Percentiles rank a stretch among this genome's conserved stretches.
Evolutionary conservation across 345 rosid species (phyloP).

Genomic region (Sisymbrium altissimum): DNA sequence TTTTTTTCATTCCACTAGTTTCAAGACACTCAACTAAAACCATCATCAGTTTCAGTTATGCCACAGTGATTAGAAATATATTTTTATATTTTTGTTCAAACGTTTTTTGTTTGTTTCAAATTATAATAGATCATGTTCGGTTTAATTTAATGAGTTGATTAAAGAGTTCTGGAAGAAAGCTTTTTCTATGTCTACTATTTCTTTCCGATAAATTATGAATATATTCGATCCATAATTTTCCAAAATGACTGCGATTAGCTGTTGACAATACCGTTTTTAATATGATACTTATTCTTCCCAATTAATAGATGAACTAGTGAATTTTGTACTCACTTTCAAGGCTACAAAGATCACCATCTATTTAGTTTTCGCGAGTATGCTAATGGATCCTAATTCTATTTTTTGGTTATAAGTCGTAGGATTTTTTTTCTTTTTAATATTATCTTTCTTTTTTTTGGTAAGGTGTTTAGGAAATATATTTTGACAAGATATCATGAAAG

Average conservation of each 20-base stretch:
- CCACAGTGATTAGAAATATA: neutral
- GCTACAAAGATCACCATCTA: neutral
- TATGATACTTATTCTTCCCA: neutral
- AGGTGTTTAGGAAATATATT: neutral
- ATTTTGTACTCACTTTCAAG: too few species aligned
- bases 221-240: neutral
- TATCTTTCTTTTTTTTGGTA: neutral
- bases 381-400: neutral
- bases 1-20: neutral
- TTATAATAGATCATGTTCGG: neutral
- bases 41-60: neutral
- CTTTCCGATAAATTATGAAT: too few species aligned
- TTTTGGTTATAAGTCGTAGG: neutral
- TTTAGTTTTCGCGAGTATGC: too few species aligned
- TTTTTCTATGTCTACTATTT: neutral
- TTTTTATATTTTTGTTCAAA: neutral
- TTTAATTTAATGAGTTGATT: neutral
- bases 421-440: neutral
- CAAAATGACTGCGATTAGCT: too few species aligned
- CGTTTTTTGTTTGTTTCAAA: neutral
- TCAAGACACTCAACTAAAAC: neutral
- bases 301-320: neutral
- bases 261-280: too few species aligned
- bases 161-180: neutral
- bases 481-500: conserved; percentile 4